Conservation (phyloP, 352 stramenopile species). For the Globisporangium alternatum region DNA sequence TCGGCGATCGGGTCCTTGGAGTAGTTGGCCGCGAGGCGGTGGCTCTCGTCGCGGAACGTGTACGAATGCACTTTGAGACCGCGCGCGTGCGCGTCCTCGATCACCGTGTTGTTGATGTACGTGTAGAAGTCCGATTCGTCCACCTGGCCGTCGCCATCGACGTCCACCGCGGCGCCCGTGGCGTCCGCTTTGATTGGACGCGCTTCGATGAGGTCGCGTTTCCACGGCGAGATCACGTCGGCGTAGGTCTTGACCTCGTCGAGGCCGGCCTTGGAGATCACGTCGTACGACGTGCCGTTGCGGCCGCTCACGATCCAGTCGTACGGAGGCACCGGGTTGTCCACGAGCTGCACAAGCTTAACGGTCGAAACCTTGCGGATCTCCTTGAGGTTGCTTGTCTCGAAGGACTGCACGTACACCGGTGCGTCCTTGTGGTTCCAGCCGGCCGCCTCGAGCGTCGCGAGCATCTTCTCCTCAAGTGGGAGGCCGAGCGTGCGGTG, state of each 20-base stretch:
- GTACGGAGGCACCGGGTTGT: conserved; percentile 32
- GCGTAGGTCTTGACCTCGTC: conserved; percentile 66
- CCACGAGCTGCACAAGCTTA: conserved; percentile 66
- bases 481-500: conserved; percentile 63
- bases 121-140: conserved; percentile 62
- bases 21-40: conserved; percentile 63
- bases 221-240: conserved; percentile 73
- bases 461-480: conserved; percentile 76
- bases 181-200: conserved; percentile 40
- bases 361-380: conserved; percentile 62
- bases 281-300: conserved; percentile 44
- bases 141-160: conserved; percentile 59
- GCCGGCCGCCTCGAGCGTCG: conserved; percentile 59
- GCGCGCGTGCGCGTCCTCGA: conserved; percentile 50
- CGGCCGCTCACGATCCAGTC: conserved; percentile 67
- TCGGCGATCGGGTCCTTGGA: conserved; percentile 52
- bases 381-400: conserved; percentile 69
- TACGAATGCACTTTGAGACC: conserved; percentile 58
- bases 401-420: conserved; percentile 75
- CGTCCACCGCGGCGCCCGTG: conserved; percentile 41
- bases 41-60: conserved; percentile 71
- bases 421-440: conserved; percentile 65
- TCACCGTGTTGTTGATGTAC: conserved; percentile 34
- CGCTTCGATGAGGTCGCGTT: conserved; percentile 71
- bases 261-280: conserved; percentile 55